Conservation (phyloP, 2,329 filamentous ascomycete genomes). For the Colletotrichum musicola region DNA sequence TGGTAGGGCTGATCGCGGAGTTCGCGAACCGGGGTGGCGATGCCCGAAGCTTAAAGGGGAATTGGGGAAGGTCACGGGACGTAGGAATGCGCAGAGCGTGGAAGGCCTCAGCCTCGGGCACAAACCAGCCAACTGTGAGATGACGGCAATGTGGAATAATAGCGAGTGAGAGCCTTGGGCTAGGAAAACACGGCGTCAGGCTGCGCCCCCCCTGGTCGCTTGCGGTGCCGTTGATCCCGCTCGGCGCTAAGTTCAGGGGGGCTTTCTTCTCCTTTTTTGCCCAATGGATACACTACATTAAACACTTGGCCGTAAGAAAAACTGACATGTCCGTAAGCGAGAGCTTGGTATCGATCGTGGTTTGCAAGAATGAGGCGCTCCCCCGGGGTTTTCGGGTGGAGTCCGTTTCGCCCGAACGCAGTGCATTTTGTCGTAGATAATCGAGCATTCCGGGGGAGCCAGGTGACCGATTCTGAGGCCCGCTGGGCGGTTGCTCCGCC, state of each 20-base stretch:
- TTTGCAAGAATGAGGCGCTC: not conserved
- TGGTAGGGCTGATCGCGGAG: no score
- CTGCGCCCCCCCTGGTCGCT: not conserved
- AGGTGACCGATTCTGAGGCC: constrained; percentile 22
- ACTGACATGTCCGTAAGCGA: not conserved
- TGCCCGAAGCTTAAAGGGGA: no score
- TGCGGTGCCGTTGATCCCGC: constrained; percentile 4
- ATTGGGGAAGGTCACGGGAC: no score
- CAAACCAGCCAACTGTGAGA: no score
- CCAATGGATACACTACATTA: not conserved
- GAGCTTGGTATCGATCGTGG: not conserved
- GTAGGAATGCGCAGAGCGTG: no score
- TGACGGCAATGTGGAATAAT: no score
- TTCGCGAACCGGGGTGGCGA: no score
- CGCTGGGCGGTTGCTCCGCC: not conserved
- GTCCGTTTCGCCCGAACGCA: constrained; percentile 7
- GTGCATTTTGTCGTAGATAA: not conserved
- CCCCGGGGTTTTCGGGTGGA: not conserved
- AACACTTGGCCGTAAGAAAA: no score
- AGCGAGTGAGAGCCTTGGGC: no score
- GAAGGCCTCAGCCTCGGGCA: not conserved
- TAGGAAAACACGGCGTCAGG: constrained; percentile 6
- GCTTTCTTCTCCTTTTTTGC: not conserved
- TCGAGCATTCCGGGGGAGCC: not conserved
- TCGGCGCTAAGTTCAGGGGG: no score